Evolutionary conservation across 2,329 filamentous ascomycete species (phyloP), one percentile per base, ranked within the genome.

Genomic region (Emydomyces testavorans): DNA sequence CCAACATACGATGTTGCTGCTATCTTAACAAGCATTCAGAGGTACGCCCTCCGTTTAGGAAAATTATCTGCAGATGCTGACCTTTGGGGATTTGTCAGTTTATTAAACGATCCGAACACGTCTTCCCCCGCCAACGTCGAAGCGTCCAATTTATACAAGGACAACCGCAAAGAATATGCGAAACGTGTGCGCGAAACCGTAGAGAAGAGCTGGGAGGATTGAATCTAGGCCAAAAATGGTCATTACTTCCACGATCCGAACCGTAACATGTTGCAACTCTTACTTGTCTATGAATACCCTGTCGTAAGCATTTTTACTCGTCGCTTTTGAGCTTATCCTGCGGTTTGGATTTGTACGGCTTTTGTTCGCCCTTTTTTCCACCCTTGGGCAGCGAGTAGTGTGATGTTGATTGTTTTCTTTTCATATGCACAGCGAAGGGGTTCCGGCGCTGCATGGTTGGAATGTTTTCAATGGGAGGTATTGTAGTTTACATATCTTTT

Each of bases 141-240:
- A 70, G 92, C 92, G 1, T 94, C 88, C 47, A 98, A 96, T 64
- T 74, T 96, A 6, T 98, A 96, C 75, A 96, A 96, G 66, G 92
- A 98, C 63, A 96, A 96, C 67, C 79, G 89, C 53, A 88, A 89
- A 65, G 92, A 98, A 63, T 98, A 98, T 63, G 85, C 83, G 21
- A 98, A 98, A 73, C 76, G 89, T 15, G 92, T 98, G 36, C 76
- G 88, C 40, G 92, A 96, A 72, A 95, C 90, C 0, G 92, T 98
- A 13, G 92, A 98, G 74, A 96, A 95, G 78, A 96, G 90, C 71
- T 98, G 92, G 92, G 92, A 96, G 54, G 90, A 95, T 61, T 94
- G 65, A 61, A 34, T 13, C 11, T 10, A 58, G 65, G 77, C 75
- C 20, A 11, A 13, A 31, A 6, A 24, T 28, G 1, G 5, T 23